These are phyloP conservation scores for Parastagonospora nodorum DNA, from an alignment of 2,329 filamentous ascomycete species.

Conservation along the genomic window DNA sequence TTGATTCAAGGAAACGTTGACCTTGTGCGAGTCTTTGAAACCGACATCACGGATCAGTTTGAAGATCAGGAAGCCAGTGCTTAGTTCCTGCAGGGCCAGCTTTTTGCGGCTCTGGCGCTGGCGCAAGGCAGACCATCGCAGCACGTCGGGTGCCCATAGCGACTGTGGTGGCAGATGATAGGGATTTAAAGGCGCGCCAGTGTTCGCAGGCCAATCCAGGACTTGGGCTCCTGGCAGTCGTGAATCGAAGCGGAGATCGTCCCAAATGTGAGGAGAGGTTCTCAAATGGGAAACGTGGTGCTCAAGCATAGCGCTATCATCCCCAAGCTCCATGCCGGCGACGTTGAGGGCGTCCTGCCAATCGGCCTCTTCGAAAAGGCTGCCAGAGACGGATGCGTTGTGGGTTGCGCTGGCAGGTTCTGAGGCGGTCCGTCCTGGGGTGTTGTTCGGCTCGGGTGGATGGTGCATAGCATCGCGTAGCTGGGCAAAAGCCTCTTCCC, in stretches of 20 bases:
- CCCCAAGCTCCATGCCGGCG: constrained; percentile 33
- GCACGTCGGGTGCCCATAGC: constrained; percentile 47
- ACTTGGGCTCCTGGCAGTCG: constrained; percentile 26
- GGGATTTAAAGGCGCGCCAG: constrained; percentile 37
- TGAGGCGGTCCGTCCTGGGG: not conserved
- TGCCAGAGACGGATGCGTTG: constrained; percentile 7
- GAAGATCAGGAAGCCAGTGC: constrained; percentile 48
- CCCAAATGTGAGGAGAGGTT: constrained; percentile 25
- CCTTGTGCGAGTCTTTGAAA: constrained; percentile 7
- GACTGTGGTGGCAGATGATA: constrained; percentile 52
- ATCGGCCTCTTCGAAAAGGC: constrained; percentile 24
- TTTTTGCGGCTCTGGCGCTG: constrained; percentile 50
- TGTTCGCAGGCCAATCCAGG: constrained; percentile 49
- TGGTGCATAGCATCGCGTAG: constrained; percentile 8
- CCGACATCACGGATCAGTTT: constrained; percentile 34
- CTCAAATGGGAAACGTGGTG: constrained; percentile 19
- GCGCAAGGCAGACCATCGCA: constrained; percentile 36
- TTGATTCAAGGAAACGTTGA: constrained; percentile 3
- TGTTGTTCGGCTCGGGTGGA: not conserved
- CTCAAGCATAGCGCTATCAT: constrained; percentile 20
- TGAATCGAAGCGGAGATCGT: constrained; percentile 37
- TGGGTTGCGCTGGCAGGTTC: not conserved
- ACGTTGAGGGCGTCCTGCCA: constrained; percentile 23
- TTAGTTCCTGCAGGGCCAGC: constrained; percentile 47
- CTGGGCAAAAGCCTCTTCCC: constrained; percentile 64